A percentile compares a stretch with the other conserved stretches of the same genome.
phyloP scores from a whole-genome alignment of 1,139 yeast species.

The Hyphopichia fennica region DNA sequence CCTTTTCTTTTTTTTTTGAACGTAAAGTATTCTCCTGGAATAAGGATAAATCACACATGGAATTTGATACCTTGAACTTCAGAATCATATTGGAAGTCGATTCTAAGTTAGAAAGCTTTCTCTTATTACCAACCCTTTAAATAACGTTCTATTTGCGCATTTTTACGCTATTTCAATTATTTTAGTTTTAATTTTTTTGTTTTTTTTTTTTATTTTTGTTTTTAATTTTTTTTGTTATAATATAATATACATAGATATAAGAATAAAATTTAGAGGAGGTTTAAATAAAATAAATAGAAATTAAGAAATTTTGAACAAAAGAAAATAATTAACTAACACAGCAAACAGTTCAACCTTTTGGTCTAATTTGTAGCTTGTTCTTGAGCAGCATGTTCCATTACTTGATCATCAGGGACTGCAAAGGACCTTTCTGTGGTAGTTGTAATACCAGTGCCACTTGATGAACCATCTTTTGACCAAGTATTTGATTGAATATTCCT shows the following conservation, averaged over 20 bases:
- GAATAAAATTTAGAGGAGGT: too few relatives aligned
- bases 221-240: constrained; percentile 15
- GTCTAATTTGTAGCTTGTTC: constrained; percentile 15
- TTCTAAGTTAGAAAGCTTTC: too few relatives aligned
- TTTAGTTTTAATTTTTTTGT: constrained; percentile 13
- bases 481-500: constrained; percentile 46
- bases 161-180: constrained; percentile 4
- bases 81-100: too few relatives aligned
- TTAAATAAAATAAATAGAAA: too few relatives aligned
- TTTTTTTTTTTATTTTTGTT: constrained; percentile 18
- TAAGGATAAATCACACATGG: too few relatives aligned
- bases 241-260: constrained; percentile 5
- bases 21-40: too few relatives aligned
- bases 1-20: too few relatives aligned
- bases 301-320: too few relatives aligned
- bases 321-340: too few relatives aligned
- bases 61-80: too few relatives aligned
- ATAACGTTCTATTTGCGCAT: background rate
- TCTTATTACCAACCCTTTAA: too few relatives aligned
- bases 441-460: constrained; percentile 13
- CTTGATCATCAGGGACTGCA: constrained; percentile 77
- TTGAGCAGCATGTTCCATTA: constrained; percentile 68
- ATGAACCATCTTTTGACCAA: constrained; percentile 37
- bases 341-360: too few relatives aligned
- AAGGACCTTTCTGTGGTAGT: constrained; percentile 59